Evolutionary conservation across 768 basidiomycete species (phyloP).

Genomic region (Aureoboletus auriporus): DNA sequence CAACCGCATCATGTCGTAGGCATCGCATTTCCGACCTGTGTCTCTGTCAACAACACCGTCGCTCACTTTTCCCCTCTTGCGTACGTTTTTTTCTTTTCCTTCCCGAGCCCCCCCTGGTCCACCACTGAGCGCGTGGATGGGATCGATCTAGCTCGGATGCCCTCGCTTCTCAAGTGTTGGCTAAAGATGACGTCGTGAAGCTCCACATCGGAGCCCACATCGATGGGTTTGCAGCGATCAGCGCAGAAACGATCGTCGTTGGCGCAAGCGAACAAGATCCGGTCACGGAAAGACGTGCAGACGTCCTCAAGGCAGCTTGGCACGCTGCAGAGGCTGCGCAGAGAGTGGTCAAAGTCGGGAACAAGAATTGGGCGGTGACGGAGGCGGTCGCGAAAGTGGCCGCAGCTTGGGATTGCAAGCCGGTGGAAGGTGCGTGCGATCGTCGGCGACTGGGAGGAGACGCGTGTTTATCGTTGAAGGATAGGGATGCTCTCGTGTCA

Average conservation of each 20-base stretch:
- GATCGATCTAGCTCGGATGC: conserved; percentile 61
- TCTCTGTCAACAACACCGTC: conserved; percentile 94
- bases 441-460: neutral
- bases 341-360: conserved; percentile 87
- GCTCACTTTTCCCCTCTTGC: conserved; percentile 96
- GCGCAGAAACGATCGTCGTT: conserved; percentile 90
- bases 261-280: conserved; percentile 71
- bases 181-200: conserved; percentile 91
- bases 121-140: conserved; percentile 9
- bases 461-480: neutral
- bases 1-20: conserved; percentile 40
- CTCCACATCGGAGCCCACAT: conserved; percentile 96
- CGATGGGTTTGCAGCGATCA: conserved; percentile 92
- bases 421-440: conserved; percentile 78
- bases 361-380: conserved; percentile 94
- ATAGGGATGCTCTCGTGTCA: conserved; percentile 93
- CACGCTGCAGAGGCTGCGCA: conserved; percentile 88
- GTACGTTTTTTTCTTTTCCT: conserved; percentile 42
- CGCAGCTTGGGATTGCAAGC: conserved; percentile 77
- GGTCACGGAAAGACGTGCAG: conserved; percentile 82
- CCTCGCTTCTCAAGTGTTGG: conserved; percentile 61
- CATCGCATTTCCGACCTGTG: conserved; percentile 88
- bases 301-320: conserved; percentile 92
- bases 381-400: conserved; percentile 76
- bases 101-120: neutral